Base-by-base conservation (phyloP, 2,329 filamentous ascomycete species). In the Aphanoascus verrucosus region DNA sequence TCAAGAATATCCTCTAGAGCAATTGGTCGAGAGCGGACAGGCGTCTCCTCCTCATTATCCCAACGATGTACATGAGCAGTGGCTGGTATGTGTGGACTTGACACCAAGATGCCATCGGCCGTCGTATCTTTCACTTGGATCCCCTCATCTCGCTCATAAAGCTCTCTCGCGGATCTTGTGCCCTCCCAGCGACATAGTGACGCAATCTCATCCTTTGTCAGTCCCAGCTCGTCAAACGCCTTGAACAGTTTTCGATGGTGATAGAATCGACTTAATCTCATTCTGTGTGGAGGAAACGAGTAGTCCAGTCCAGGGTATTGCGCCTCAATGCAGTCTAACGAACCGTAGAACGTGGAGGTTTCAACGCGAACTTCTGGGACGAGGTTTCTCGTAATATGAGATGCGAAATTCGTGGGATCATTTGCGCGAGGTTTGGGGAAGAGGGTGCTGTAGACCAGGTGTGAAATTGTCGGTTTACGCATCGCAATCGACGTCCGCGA, bases 271-370 rank as follows among this genome's bases (percentile, higher is more conserved):
- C 77, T 72, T 11, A 84, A 72, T 40, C 81, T 75, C 70, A 81
- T 79, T 53, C 81, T 77, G 68, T 84, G 81, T 1, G 81, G 79
- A 5, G 70, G 68, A 61, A 79, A 74, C 45, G 77, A 77, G 65
- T 84, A 84, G 70, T 84, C 81, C 45, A 84, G 72, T 34, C 81
- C 81, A 0, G 81, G 81, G 61, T 84, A 84, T 55, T 81, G 79
- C 48, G 81, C 80, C 70, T 84, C 81, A 56, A 82, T 74, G 61
- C 76, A 80, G 69, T 83, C 80, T 44, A 83, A 72, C 40, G 77
- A 74, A 61, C 81, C 81, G 67, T 83, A 84, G 69, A 83, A 84
- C 49, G 74, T 77, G 52, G 76, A 75, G 1, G 80, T 82, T 66
- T 84, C 81, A 59, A 80, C 73, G 56, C 81, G 78, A 51, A 84